Conservation (phyloP, 2,329 filamentous ascomycete genomes). For the Colletotrichum sp. region DNA sequence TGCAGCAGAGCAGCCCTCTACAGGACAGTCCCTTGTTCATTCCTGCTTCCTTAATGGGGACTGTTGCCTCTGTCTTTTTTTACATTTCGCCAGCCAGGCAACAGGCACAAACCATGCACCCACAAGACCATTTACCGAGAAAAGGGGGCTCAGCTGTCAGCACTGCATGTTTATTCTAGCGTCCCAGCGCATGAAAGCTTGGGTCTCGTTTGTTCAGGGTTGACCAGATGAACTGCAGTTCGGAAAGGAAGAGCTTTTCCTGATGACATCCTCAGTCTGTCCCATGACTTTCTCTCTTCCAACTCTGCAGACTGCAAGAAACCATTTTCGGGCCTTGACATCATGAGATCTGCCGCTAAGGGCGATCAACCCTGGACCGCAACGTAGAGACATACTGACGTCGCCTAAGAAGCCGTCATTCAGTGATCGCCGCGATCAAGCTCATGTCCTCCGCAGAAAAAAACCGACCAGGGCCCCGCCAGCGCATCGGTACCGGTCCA, state of each 20-base stretch:
- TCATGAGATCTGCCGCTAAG: not conserved
- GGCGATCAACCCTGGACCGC: not conserved
- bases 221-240: not conserved
- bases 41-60: not conserved
- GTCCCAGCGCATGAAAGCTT: not conserved
- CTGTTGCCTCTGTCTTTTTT: not conserved
- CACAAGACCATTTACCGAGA: not conserved
- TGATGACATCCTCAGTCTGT: not conserved
- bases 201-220: not conserved
- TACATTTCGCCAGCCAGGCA: not conserved
- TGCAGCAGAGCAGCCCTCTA: not conserved
- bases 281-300: not conserved
- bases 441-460: not conserved
- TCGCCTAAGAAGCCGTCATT: not conserved
- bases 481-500: not conserved
- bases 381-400: not conserved
- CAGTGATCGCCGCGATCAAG: not conserved
- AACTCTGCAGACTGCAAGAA: not conserved
- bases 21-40: not conserved
- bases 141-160: not conserved
- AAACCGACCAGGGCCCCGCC: not conserved
- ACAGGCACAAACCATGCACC: not conserved
- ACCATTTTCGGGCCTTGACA: not conserved
- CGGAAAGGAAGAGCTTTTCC: not conserved
- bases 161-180: not conserved